Conservation (phyloP, 257 asterid genomes). For the Nicotiana sylvestris region DNA sequence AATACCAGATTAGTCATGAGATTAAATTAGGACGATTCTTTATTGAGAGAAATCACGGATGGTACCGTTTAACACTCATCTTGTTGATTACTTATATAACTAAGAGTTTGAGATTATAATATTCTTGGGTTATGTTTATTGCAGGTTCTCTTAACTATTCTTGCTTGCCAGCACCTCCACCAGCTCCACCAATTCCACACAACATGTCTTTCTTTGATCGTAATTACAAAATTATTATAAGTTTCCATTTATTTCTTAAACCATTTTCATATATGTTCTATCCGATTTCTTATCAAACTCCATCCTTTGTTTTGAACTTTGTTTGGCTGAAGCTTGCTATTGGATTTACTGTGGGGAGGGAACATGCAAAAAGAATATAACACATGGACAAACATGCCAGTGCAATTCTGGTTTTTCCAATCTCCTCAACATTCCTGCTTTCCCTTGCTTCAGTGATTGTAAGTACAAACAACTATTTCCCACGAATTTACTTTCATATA, state of each 20-base stretch:
- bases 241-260: not conserved
- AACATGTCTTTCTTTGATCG: constrained; percentile 61
- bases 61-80: not conserved
- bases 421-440: constrained; percentile 47
- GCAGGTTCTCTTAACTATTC: constrained; percentile 73
- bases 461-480: constrained; percentile 9
- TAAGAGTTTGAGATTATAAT: not conserved
- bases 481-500: not conserved
- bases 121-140: not conserved
- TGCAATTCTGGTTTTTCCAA: constrained; percentile 57
- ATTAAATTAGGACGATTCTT: no score
- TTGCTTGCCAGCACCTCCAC: constrained; percentile 78
- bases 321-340: constrained; percentile 45
- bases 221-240: constrained; percentile 19
- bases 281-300: not conserved
- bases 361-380: constrained; percentile 40
- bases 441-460: constrained; percentile 76
- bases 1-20: no score
- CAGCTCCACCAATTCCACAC: constrained; percentile 48
- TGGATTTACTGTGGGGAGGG: constrained; percentile 84
- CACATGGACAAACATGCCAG: constrained; percentile 48
- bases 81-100: no score
- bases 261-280: not conserved
- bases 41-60: no score
- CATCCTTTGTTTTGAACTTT: not conserved